phyloP scores from a whole-genome alignment of 2,329 filamentous ascomycete species.

The Cercospora sojina region DNA sequence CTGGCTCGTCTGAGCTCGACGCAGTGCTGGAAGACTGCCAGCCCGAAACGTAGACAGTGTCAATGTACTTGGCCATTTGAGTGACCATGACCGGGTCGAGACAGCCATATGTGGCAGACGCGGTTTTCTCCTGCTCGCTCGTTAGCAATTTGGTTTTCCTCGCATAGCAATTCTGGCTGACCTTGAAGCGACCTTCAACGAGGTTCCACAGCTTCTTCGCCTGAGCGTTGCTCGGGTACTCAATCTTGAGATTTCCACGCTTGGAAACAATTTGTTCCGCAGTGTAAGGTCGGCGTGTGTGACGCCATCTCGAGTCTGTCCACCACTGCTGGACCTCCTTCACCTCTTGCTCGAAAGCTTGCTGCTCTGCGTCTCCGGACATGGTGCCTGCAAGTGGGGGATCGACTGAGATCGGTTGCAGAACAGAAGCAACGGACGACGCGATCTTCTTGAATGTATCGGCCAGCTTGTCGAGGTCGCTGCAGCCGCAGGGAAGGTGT shows the following conservation, averaged over 20 bases:
- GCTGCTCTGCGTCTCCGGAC: conserved; percentile 62
- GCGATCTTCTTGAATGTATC: conserved; percentile 38
- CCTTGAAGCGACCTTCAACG: conserved; percentile 81
- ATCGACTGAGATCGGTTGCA: conserved; percentile 31
- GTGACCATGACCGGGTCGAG: conserved; percentile 98
- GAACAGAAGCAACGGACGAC: conserved; percentile 31
- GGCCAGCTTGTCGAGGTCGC: conserved; percentile 34
- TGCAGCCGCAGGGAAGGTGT: conserved; percentile 6
- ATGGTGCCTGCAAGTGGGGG: conserved; percentile 32
- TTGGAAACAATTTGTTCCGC: conserved; percentile 97
- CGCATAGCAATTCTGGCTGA: conserved; percentile 44
- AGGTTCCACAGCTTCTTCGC: conserved; percentile 94
- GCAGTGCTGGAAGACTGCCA: conserved; percentile 99
- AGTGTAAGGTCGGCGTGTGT: conserved; percentile 89
- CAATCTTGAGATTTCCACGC: conserved; percentile 83
- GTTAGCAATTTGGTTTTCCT: neutral
- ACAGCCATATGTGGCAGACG: conserved; percentile 94
- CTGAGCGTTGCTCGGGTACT: conserved; percentile 85
- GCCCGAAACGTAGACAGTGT: conserved; percentile 97
- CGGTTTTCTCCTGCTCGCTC: conserved; percentile 66
- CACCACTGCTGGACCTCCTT: conserved; percentile 91
- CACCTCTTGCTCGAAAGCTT: conserved; percentile 78
- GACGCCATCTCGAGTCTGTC: conserved; percentile 85
- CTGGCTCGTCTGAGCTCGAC: conserved; percentile 90
- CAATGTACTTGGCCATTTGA: conserved; percentile 98